phyloP scores from a whole-genome alignment of 805 yeast species.

The Zygosaccharomyces siamensis region DNA sequence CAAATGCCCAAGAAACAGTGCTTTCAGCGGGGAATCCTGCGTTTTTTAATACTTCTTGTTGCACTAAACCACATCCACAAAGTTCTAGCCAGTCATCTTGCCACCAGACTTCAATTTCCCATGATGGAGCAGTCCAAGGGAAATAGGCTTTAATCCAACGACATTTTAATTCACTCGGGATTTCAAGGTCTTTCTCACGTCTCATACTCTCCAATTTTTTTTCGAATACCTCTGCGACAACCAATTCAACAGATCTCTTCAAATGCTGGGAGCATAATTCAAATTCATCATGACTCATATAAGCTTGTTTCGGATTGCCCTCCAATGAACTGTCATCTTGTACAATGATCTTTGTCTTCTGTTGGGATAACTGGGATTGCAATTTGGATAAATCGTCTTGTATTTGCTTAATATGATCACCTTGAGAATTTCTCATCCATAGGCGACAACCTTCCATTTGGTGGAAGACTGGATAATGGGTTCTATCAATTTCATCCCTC shows the following conservation, averaged over 20 bases:
- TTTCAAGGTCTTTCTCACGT: constrained; percentile 60
- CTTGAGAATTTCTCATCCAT: constrained; percentile 51
- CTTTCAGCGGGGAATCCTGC: constrained; percentile 56
- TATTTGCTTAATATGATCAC: constrained; percentile 41
- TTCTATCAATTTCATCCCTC: constrained; percentile 89
- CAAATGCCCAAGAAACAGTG: constrained; percentile 95
- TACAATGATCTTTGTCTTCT: constrained; percentile 54
- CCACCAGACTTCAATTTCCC: constrained; percentile 99
- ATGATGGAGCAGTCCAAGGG: constrained; percentile 98
- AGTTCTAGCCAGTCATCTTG: constrained; percentile 96
- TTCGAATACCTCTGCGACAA: constrained; percentile 78
- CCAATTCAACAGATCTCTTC: constrained; percentile 77
- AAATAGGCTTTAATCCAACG: constrained; percentile 95
- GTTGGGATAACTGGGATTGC: constrained; percentile 42
- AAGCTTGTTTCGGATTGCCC: constrained; percentile 74
- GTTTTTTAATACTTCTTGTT: constrained; percentile 66
- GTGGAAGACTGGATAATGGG: constrained; percentile 96
- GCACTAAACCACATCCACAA: constrained; percentile 92
- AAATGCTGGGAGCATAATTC: constrained; percentile 68
- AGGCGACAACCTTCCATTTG: constrained; percentile 95
- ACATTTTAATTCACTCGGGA: constrained; percentile 58
- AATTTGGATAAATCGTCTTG: constrained; percentile 57
- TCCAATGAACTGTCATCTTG: constrained; percentile 61
- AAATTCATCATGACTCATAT: constrained; percentile 67
- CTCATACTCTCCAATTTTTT: constrained; percentile 28